A percentile compares a stretch with the other conserved stretches of the same genome.
Evolutionary conservation across 371 early-diverging fungal genomes (phyloP).

Genomic region (Antonospora locustae): DNA sequence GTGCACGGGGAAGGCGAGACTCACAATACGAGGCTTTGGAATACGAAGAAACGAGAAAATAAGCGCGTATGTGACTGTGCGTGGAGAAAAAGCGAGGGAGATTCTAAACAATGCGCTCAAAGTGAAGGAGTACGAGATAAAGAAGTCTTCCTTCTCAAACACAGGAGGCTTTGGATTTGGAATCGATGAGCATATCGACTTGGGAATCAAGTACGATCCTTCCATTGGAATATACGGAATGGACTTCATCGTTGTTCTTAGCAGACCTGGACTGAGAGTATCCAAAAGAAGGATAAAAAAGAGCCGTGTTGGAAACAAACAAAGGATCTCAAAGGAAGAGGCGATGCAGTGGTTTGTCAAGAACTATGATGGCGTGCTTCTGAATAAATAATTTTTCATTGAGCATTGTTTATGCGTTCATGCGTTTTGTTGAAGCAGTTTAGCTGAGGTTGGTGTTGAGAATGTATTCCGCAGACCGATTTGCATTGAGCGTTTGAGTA

Average conservation of each 20-base stretch:
- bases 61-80: slow-evolving; percentile 89
- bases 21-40: slow-evolving; percentile 97
- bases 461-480: no score
- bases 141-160: slow-evolving; percentile 76
- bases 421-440: no score
- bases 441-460: no score
- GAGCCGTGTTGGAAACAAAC: slow-evolving; percentile 71
- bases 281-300: slow-evolving; percentile 76
- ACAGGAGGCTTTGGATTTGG: slow-evolving; percentile 99
- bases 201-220: slow-evolving; percentile 99
- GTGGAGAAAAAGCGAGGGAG: slow-evolving; percentile 82
- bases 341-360: slow-evolving; percentile 60
- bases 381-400: slow-evolving; percentile 35
- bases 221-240: slow-evolving; percentile 71
- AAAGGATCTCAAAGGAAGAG: slow-evolving; percentile 74
- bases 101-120: slow-evolving; percentile 94
- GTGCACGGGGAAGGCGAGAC: slow-evolving; percentile 93
- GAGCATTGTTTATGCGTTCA: no score
- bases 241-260: slow-evolving; percentile 92
- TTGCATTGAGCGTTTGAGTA: no score
- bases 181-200: slow-evolving; percentile 99
- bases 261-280: slow-evolving; percentile 87
- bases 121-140: slow-evolving; percentile 98
- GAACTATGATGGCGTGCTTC: slow-evolving; percentile 52
- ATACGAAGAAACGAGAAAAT: slow-evolving; percentile 99